phyloP scores from a whole-genome alignment of 2,329 filamentous ascomycete species.

The Xylaria arbuscula region DNA sequence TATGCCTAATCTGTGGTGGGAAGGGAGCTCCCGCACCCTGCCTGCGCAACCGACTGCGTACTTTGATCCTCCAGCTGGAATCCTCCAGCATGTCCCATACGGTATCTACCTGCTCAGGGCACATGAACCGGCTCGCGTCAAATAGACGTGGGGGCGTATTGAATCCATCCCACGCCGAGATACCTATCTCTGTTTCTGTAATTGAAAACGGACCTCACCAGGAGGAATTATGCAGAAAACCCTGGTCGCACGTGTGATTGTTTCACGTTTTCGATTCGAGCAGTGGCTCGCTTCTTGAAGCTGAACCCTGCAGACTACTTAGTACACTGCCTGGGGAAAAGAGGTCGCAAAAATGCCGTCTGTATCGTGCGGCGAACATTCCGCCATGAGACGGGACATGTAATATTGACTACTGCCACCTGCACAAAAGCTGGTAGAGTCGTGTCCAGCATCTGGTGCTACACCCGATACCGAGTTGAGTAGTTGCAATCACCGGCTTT shows the following conservation, averaged over 20 bases:
- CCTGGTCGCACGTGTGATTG: constrained; percentile 36
- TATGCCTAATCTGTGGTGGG: constrained; percentile 5
- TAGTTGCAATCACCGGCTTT: constrained; percentile 8
- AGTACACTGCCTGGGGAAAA: neutral
- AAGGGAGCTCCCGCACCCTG: constrained; percentile 37
- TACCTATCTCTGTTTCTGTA: constrained; percentile 13
- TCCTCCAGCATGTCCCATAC: constrained; percentile 26
- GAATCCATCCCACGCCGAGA: constrained; percentile 29
- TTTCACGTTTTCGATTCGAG: constrained; percentile 34
- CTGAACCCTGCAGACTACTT: neutral
- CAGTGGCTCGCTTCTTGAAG: constrained; percentile 17
- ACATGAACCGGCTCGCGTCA: constrained; percentile 24
- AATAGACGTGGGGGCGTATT: constrained; percentile 21
- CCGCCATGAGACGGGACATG: constrained; percentile 11
- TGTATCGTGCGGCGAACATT: constrained; percentile 4
- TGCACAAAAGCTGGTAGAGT: neutral
- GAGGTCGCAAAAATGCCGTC: neutral
- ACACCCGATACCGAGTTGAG: neutral
- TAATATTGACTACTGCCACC: neutral
- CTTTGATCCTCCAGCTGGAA: constrained; percentile 31
- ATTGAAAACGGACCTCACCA: constrained; percentile 32
- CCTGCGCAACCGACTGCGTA: constrained; percentile 28
- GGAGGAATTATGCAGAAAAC: constrained; percentile 32
- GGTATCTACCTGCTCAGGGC: constrained; percentile 9
- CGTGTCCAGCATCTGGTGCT: constrained; percentile 8